Percentiles rank a stretch among this genome's conserved stretches.
Conservation (phyloP, 176 grass and related monocot species). For the Phragmites australis region DNA sequence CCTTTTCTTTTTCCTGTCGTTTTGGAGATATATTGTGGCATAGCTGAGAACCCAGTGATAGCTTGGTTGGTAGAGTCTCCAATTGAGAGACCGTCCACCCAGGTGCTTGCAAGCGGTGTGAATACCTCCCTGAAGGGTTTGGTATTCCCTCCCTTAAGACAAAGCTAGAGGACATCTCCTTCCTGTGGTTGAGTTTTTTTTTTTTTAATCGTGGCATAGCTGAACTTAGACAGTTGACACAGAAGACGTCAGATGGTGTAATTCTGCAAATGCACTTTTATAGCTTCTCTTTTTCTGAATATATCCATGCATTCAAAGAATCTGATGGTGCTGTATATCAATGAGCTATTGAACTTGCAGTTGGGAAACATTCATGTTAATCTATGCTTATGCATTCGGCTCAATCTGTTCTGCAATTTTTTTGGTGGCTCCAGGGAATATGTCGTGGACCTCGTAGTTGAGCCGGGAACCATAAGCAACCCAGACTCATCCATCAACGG, state of each 20-base stretch:
- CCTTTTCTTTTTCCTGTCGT: background rate
- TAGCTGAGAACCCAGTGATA: no score
- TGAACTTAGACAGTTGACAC: background rate
- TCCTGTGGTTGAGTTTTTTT: no score
- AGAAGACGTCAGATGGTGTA: no score
- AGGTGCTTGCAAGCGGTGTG: no score
- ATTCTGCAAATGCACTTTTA: background rate
- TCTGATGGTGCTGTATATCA: background rate
- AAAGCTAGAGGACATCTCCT: no score
- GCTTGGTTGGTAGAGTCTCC: no score
- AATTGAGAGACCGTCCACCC: no score
- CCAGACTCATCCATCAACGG: constrained; percentile 98
- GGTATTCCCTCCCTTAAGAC: no score
- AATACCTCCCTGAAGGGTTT: no score
- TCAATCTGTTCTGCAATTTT: background rate
- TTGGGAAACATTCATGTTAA: background rate
- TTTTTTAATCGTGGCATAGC: no score
- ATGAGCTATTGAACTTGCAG: background rate
- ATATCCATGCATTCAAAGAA: background rate
- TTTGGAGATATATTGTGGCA: background rate
- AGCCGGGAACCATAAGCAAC: constrained; percentile 57
- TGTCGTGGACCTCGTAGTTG: constrained; percentile 74
- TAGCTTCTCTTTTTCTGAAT: background rate
- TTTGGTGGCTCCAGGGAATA: constrained; percentile 64
- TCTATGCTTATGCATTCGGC: background rate